A percentile compares a stretch with the other conserved stretches of the same genome.
Conservation (phyloP, 2,329 filamentous ascomycete species). For the Cytospora mali region DNA sequence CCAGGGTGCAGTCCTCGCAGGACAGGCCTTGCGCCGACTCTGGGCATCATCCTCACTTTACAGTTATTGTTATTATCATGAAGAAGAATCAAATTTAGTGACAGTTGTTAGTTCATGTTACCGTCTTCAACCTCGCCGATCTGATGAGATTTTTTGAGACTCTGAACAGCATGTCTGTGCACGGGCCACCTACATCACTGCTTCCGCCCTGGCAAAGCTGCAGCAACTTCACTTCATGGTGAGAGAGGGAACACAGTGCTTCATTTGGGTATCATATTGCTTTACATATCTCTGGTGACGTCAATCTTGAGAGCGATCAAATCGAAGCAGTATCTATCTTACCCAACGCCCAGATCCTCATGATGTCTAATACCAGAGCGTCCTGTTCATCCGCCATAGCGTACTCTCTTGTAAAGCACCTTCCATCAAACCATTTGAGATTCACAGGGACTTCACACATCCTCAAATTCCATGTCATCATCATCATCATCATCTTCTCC, state of each 20-base stretch:
- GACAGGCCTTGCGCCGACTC: constrained; percentile 24
- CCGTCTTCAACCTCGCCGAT: not conserved
- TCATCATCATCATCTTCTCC: constrained; percentile 52
- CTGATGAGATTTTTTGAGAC: not conserved
- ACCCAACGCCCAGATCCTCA: not conserved
- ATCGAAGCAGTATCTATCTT: not conserved
- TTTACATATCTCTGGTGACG: not conserved
- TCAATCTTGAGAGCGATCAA: not conserved
- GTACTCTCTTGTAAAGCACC: not conserved
- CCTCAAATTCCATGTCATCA: constrained; percentile 61
- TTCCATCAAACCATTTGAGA: not conserved
- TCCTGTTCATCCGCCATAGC: constrained; percentile 19
- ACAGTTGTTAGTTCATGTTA: not conserved
- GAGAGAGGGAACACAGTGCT: not conserved
- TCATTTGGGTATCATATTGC: not conserved
- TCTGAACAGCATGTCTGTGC: constrained; percentile 1
- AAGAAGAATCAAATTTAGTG: not conserved
- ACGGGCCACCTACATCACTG: constrained; percentile 17
- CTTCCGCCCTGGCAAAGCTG: not conserved
- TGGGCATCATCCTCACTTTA: constrained; percentile 17
- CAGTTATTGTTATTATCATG: not conserved
- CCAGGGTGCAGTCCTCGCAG: constrained; percentile 16
- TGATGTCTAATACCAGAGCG: not conserved
- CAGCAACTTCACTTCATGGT: not conserved
- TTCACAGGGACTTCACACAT: constrained; percentile 44